Base-by-base conservation (phyloP, 2,329 filamentous ascomycete species). In the Ophiosphaerella herpotricha region DNA sequence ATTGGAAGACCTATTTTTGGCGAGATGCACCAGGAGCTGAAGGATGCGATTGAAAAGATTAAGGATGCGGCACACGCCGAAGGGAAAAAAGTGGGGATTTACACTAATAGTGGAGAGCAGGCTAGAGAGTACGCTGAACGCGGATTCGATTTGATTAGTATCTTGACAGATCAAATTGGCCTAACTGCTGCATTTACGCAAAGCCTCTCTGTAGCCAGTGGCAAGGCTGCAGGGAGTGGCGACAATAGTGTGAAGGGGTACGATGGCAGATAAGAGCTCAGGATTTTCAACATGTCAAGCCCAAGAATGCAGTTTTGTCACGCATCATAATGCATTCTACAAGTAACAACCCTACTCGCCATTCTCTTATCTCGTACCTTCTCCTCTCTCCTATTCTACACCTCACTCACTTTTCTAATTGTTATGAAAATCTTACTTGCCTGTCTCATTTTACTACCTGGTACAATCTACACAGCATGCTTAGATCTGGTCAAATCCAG, bases 1-100 rank as follows among this genome's bases (percentile, higher is more conserved):
- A 82, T 84, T 42, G 81, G 81, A 3, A 74, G 79, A 46, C 80
- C 81, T 0, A 79, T 83, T 12, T 52, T 80, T 2, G 70, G 72
- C 2, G 73, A 74, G 3, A 80, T 82, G 68, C 75, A 78, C 38
- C 74, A 75, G 2, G 78, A 83, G 52, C 61, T 84, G 39, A 75
- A 78, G 32, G 68, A 74, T 7, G 82, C 82, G 1, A 82, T 84
- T 55, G 74, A 75, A 14, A 75, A 68, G 31, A 79, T 84, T 45
- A 77, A 77, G 49, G 73, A 77, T 24, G 80, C 80, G 1, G 81
- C 82, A 2, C 73, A 78, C 48, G 75, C 73, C 8, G 77, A 77
- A 21, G 80, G 80, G 11, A 85, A 84, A 71, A 77, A 73, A 50
- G 76, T 77, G 2, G 81, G 79, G 0, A 83, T 85, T 35, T 85